Evolutionary conservation across 1,139 yeast species (phyloP).

Genomic region (Suhomyces taliae): DNA sequence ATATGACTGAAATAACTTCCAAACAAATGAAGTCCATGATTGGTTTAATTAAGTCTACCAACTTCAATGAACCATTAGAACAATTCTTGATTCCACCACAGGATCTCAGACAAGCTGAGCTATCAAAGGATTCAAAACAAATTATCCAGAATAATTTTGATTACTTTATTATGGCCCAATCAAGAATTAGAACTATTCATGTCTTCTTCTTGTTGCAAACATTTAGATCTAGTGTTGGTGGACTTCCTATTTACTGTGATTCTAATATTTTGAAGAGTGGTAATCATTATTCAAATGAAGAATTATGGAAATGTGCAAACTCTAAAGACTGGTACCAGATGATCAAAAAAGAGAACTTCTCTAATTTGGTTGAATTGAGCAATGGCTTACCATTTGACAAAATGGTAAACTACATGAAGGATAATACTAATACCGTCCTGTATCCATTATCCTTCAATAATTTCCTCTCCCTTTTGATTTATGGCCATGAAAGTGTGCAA

Average conservation of each 20-base stretch:
- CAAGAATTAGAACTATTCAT: constrained; percentile 83
- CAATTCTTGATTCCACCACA: constrained; percentile 61
- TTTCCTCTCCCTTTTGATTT: constrained; percentile 63
- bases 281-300: constrained; percentile 66
- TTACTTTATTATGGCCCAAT: constrained; percentile 77
- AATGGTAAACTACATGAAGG: constrained; percentile 47
- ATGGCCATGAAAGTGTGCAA: constrained; percentile 71
- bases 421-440: neutral
- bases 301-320: constrained; percentile 64
- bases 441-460: constrained; percentile 48
- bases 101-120: constrained; percentile 1
- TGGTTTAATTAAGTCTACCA: constrained; percentile 75
- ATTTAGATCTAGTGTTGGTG: constrained; percentile 66
- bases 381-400: constrained; percentile 56
- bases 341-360: constrained; percentile 22
- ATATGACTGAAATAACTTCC: constrained; percentile 71
- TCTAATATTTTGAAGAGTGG: constrained; percentile 72
- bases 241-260: constrained; percentile 53
- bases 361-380: constrained; percentile 50
- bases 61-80: constrained; percentile 70
- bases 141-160: constrained; percentile 57
- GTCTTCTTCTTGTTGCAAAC: constrained; percentile 73
- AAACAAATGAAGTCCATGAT: constrained; percentile 78
- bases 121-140: constrained; percentile 9
- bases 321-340: constrained; percentile 57